Conservation (phyloP, 2,329 filamentous ascomycete genomes). For the Fusarium ramigenum region DNA sequence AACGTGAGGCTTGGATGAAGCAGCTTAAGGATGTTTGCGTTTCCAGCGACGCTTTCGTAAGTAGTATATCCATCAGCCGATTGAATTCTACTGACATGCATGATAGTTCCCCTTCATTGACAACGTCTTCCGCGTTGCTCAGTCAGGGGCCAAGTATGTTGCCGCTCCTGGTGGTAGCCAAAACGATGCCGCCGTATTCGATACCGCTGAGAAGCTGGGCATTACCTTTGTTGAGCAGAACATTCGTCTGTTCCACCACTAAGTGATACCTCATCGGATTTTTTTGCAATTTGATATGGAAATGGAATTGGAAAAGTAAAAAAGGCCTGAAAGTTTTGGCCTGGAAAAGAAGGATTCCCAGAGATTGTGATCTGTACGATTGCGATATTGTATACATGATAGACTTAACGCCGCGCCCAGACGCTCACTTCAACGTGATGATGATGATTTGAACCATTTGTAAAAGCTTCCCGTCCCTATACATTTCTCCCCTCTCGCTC, state of each 20-base stretch:
- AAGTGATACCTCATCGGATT: slow-evolving; percentile 30
- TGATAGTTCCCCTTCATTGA: slow-evolving; percentile 94
- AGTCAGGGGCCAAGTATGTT: slow-evolving; percentile 94
- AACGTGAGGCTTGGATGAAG: slow-evolving; percentile 85
- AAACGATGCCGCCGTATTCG: slow-evolving; percentile 83
- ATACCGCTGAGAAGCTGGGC: slow-evolving; percentile 88
- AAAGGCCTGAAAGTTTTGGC: not conserved
- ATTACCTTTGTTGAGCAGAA: slow-evolving; percentile 98
- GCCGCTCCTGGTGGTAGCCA: slow-evolving; percentile 92
- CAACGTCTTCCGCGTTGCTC: slow-evolving; percentile 91
- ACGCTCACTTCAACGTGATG: slow-evolving; percentile 39
- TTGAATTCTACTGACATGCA: slow-evolving; percentile 35
- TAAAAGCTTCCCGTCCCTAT: not conserved
- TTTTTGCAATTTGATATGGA: slow-evolving; percentile 10
- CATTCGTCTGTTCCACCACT: slow-evolving; percentile 61
- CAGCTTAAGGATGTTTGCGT: slow-evolving; percentile 85
- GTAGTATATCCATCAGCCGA: slow-evolving; percentile 48
- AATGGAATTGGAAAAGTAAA: slow-evolving; percentile 23
- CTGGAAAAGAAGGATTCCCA: slow-evolving; percentile 11
- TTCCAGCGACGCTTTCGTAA: slow-evolving; percentile 94
- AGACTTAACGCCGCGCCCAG: slow-evolving; percentile 35
- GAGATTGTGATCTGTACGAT: slow-evolving; percentile 28
- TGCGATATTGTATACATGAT: slow-evolving; percentile 37
- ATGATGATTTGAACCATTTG: slow-evolving; percentile 26
- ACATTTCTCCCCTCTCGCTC: slow-evolving; percentile 5